Percentiles rank a stretch among this genome's conserved stretches.
These are phyloP conservation scores for Dictyostelium purpureum DNA, from an alignment of 78 protist genomes.

Conservation along the genomic window DNA sequence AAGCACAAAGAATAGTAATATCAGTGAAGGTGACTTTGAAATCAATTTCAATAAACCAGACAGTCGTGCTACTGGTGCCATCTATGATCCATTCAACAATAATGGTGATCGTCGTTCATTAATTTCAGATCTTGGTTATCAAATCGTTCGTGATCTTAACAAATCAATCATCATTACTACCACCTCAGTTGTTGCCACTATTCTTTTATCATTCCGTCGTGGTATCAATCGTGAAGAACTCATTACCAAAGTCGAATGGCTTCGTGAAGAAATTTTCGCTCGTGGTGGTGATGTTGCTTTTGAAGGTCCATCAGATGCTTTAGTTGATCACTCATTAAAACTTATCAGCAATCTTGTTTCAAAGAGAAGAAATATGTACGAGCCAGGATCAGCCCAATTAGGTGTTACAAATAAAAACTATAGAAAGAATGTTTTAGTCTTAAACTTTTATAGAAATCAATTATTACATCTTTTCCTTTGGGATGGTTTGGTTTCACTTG, in stretches of 20 bases:
- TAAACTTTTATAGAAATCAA: constrained; percentile 75
- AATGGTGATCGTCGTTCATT: constrained; percentile 52
- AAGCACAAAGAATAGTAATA: constrained; percentile 12
- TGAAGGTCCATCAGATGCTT: constrained; percentile 76
- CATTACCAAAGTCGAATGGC: constrained; percentile 70
- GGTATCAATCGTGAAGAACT: constrained; percentile 81
- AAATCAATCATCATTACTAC: constrained; percentile 48
- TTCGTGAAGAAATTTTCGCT: constrained; percentile 72
- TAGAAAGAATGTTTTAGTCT: constrained; percentile 34
- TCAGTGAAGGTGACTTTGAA: constrained; percentile 74
- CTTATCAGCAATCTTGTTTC: constrained; percentile 56
- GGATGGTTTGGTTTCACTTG: constrained; percentile 80
- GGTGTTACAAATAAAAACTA: constrained; percentile 53
- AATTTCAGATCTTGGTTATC: constrained; percentile 52
- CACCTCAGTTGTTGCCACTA: constrained; percentile 73
- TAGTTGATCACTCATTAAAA: constrained; percentile 55
- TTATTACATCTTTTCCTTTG: constrained; percentile 68
- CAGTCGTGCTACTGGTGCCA: constrained; percentile 16
- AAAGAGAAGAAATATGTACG: constrained; percentile 72
- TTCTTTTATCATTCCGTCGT: constrained; percentile 75
- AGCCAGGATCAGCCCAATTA: constrained; percentile 63
- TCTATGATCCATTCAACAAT: constrained; percentile 69
- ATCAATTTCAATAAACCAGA: not conserved
- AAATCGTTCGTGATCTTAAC: constrained; percentile 47
- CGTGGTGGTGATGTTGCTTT: constrained; percentile 81